Conservation (phyloP, 805 yeast genomes). For the Kockiozyma suomiensis region DNA sequence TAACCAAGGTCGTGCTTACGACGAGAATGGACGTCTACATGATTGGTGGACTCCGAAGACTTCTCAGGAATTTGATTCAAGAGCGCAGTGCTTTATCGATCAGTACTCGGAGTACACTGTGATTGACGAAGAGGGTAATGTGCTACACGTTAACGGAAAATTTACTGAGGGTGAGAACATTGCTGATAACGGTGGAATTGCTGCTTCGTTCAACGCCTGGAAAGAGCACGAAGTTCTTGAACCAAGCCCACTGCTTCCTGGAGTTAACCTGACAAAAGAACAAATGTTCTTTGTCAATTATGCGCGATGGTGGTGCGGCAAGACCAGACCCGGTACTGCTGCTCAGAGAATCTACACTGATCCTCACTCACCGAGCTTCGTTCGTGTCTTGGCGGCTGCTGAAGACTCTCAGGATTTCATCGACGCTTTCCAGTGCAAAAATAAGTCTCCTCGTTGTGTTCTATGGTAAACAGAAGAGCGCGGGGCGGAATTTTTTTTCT, state of each 20-base stretch:
- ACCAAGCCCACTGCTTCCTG: conserved; percentile 29
- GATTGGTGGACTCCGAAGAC: conserved; percentile 34
- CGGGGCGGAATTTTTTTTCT: not conserved
- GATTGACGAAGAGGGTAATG: conserved; percentile 28
- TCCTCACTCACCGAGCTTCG: conserved; percentile 34
- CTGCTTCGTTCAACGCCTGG: conserved; percentile 34
- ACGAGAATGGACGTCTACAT: conserved; percentile 29
- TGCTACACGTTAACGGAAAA: conserved; percentile 31
- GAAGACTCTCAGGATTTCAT: conserved; percentile 32
- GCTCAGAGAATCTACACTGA: conserved; percentile 33
- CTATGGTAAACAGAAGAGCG: conserved; percentile 39
- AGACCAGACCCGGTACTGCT: conserved; percentile 31
- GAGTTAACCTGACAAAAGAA: conserved; percentile 31
- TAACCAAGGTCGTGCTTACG: conserved; percentile 33
- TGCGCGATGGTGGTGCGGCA: conserved; percentile 35
- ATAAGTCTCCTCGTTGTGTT: conserved; percentile 30
- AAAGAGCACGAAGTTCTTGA: conserved; percentile 10
- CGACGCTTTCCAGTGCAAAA: conserved; percentile 33
- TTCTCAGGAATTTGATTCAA: conserved; percentile 28
- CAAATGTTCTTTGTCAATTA: conserved; percentile 32
- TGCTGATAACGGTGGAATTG: conserved; percentile 34
- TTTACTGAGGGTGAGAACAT: conserved; percentile 34
- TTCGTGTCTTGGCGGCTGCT: conserved; percentile 32
- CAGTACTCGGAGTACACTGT: conserved; percentile 34
- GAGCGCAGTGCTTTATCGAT: conserved; percentile 33